phyloP scores from a whole-genome alignment of 176 grass and related monocot species.

The Elymus sibiricus region DNA sequence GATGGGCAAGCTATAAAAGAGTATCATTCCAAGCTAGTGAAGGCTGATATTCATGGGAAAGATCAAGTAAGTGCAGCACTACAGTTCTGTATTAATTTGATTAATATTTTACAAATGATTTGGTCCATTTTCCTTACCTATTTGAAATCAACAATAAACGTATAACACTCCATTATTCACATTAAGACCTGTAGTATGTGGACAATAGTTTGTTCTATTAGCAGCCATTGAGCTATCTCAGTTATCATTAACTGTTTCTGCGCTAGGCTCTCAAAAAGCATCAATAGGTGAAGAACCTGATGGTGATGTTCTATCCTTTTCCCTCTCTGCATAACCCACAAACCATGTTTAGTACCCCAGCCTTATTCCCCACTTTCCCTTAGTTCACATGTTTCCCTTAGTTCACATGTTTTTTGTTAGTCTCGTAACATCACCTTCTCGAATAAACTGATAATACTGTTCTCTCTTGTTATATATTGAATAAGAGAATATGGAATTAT shows the following conservation, averaged over 20 bases:
- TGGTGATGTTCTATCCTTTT: not conserved
- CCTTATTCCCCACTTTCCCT: not conserved
- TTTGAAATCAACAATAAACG: not conserved
- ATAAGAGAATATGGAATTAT: not conserved
- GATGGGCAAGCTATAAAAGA: conserved; percentile 51
- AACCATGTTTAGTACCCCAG: not conserved
- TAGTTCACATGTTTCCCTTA: not conserved
- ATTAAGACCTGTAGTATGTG: not conserved
- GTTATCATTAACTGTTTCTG: not conserved
- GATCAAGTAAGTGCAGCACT: conserved; percentile 76
- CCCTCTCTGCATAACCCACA: not conserved
- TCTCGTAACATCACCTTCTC: not conserved
- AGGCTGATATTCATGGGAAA: conserved; percentile 90
- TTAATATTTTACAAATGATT: conserved; percentile 5
- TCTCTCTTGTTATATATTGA: conserved; percentile 3
- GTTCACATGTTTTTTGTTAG: not conserved
- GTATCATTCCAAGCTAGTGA: conserved; percentile 91
- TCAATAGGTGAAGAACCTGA: not conserved
- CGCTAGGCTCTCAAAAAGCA: not conserved
- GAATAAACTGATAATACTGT: not conserved
- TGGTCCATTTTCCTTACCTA: not conserved
- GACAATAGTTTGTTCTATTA: not conserved
- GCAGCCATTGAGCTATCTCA: not conserved
- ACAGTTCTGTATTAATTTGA: not conserved
- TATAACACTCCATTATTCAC: not conserved